phyloP scores from a whole-genome alignment of 768 basidiomycete genomes.

The Leucosporidium scottii region DNA sequence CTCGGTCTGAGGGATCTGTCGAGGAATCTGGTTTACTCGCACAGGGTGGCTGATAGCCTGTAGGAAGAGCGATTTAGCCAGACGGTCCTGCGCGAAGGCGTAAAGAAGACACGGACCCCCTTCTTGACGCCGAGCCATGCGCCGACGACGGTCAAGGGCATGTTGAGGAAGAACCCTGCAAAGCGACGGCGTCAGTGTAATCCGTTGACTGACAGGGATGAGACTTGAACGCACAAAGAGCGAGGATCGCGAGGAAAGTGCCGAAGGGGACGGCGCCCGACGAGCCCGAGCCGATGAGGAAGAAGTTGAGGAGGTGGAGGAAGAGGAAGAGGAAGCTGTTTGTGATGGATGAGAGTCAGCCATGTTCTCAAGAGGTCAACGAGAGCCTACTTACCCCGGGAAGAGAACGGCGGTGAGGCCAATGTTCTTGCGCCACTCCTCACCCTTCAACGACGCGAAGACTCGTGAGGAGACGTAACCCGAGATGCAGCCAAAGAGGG shows the following conservation, averaged over 20 bases:
- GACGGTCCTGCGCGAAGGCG: background rate
- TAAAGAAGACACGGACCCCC: slow-evolving; percentile 54
- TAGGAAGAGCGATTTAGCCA: background rate
- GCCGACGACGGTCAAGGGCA: slow-evolving; percentile 77
- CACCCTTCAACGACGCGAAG: slow-evolving; percentile 72
- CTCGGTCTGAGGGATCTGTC: slow-evolving; percentile 85
- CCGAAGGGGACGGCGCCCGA: slow-evolving; percentile 96
- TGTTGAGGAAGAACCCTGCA: slow-evolving; percentile 89
- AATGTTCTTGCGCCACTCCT: slow-evolving; percentile 68
- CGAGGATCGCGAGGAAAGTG: slow-evolving; percentile 32
- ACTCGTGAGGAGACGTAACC: slow-evolving; percentile 82
- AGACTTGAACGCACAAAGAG: slow-evolving; percentile 9
- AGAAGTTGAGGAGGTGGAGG: slow-evolving; percentile 84
- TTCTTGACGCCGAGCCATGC: slow-evolving; percentile 79
- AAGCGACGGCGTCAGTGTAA: slow-evolving; percentile 69
- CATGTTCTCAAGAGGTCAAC: background rate
- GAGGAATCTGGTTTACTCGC: slow-evolving; percentile 82
- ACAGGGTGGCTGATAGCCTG: slow-evolving; percentile 74
- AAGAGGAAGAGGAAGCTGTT: slow-evolving; percentile 69
- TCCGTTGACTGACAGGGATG: slow-evolving; percentile 48
- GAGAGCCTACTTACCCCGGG: slow-evolving; percentile 58
- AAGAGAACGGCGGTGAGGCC: slow-evolving; percentile 82
- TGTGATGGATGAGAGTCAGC: background rate
- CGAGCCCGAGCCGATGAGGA: slow-evolving; percentile 73
- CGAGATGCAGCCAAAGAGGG: slow-evolving; percentile 78